These are phyloP conservation scores for Tricholoma flavovirens DNA, from an alignment of 768 basidiomycete species.

Conservation along the genomic window DNA sequence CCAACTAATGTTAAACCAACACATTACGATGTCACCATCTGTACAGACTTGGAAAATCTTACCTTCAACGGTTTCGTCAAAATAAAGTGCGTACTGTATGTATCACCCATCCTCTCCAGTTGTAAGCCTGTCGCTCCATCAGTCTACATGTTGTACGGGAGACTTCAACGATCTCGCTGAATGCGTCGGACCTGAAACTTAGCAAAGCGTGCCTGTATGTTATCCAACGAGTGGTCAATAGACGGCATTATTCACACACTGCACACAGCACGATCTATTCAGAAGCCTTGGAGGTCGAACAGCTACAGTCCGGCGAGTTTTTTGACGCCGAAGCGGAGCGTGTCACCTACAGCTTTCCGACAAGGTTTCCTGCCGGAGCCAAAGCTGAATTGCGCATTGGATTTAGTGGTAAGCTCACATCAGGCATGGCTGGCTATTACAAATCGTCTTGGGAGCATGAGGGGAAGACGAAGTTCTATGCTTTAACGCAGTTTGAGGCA, in stretches of 20 bases:
- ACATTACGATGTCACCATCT: constrained; percentile 76
- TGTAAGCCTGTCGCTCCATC: not conserved
- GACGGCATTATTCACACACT: not conserved
- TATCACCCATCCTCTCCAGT: not conserved
- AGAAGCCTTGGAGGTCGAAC: constrained; percentile 45
- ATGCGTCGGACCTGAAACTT: constrained; percentile 56
- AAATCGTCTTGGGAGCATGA: constrained; percentile 57
- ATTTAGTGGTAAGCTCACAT: constrained; percentile 65
- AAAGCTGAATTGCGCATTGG: constrained; percentile 65
- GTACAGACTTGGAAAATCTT: constrained; percentile 75
- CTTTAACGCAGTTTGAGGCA: constrained; percentile 89
- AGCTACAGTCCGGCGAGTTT: constrained; percentile 37
- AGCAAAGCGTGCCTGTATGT: constrained; percentile 37
- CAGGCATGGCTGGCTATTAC: constrained; percentile 82
- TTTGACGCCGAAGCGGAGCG: constrained; percentile 64
- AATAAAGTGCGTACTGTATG: constrained; percentile 45
- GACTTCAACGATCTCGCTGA: constrained; percentile 59
- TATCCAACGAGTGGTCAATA: not conserved
- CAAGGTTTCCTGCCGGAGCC: constrained; percentile 56
- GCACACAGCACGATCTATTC: constrained; percentile 41
- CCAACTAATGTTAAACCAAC: constrained; percentile 60
- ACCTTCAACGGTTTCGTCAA: constrained; percentile 74
- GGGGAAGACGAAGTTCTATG: constrained; percentile 60
- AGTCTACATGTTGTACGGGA: constrained; percentile 62
- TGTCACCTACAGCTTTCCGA: constrained; percentile 52